Base-by-base conservation (phyloP, 2,329 filamentous ascomycete species). In the Paradendryphiella salina region DNA sequence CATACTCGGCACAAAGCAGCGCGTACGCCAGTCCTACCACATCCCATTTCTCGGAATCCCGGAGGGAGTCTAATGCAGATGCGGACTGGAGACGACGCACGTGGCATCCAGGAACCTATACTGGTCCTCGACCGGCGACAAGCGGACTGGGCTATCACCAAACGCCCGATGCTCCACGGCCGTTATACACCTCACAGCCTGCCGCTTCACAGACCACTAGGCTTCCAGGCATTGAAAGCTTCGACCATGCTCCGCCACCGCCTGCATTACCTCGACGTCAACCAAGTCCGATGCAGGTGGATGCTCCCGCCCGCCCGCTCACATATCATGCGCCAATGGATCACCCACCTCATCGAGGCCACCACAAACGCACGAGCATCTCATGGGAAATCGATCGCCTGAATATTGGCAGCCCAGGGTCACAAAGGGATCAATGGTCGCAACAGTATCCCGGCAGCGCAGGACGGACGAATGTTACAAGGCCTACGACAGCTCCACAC, bases 161-260 rank as follows among this genome's bases (percentile, higher is more conserved):
- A 54, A 90, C 85, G 4, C 85, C 88, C 5, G 83, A 86, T 63
- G 65, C 84, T 72, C 68, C 84, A 76, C 74, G 82, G 75, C 69
- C 84, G 69, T 64, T 83, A 65, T 73, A 82, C 76, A 66, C 81
- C 50, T 67, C 80, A 66, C 70, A 82, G 73, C 67, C 82, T 71
- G 59, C 84, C 74, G 71, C 79, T 72, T 66, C 74, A 42, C 85
- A 86, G 61, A 82, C 80, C 4, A 78, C 90, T 11, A 85, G 90
- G 32, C 80, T 96, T 11, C 92, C 92, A 0, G 91, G 92, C 11
- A 96, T 96, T 59, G 90, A 96, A 70, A 95, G 90, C 13, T 96
- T 96, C 63, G 90, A 93, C 65, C 86, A 89, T 48, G 78, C 89
- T 18, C 87, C 85, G 20, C 82, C 82, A 50, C 82, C 82, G 15